Conservation (phyloP, 257 asterid genomes). For the Marsdenia floribunda region DNA sequence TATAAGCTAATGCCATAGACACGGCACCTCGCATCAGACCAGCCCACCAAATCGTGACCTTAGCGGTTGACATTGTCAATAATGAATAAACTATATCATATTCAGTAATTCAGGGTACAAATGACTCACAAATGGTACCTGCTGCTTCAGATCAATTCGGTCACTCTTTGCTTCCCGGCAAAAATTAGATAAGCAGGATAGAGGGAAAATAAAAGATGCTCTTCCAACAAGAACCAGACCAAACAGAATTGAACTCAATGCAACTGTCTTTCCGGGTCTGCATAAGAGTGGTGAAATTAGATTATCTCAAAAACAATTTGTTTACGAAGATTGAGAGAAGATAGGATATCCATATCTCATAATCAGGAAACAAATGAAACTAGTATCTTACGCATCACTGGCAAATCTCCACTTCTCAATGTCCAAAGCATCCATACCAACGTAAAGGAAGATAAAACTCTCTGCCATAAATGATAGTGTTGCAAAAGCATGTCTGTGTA, state of each 20-base stretch:
- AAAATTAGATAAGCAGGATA: conserved; percentile 47
- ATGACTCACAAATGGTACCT: conserved; percentile 31
- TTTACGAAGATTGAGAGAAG: neutral
- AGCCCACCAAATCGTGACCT: conserved; percentile 79
- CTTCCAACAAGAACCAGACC: conserved; percentile 64
- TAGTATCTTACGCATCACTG: conserved; percentile 33
- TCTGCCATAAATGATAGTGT: conserved; percentile 67
- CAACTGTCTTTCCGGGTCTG: conserved; percentile 64
- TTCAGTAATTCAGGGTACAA: conserved; percentile 2
- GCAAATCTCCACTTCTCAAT: conserved; percentile 67
- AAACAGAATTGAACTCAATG: conserved; percentile 49
- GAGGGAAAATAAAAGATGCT: conserved; percentile 60
- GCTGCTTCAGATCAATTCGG: conserved; percentile 47
- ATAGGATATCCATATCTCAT: neutral
- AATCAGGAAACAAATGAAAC: neutral
- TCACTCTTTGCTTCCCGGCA: conserved; percentile 27
- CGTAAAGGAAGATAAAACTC: conserved; percentile 67
- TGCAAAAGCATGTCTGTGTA: conserved; percentile 61
- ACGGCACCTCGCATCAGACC: conserved; percentile 89
- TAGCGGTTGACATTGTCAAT: conserved; percentile 10
- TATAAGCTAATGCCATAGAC: conserved; percentile 77
- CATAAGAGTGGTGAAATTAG: neutral
- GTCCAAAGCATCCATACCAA: conserved; percentile 91
- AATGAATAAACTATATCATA: neutral
- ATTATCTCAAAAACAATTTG: neutral